Evolutionary conservation across 345 rosid species (phyloP).

Genomic region (Citrus sinensis): DNA sequence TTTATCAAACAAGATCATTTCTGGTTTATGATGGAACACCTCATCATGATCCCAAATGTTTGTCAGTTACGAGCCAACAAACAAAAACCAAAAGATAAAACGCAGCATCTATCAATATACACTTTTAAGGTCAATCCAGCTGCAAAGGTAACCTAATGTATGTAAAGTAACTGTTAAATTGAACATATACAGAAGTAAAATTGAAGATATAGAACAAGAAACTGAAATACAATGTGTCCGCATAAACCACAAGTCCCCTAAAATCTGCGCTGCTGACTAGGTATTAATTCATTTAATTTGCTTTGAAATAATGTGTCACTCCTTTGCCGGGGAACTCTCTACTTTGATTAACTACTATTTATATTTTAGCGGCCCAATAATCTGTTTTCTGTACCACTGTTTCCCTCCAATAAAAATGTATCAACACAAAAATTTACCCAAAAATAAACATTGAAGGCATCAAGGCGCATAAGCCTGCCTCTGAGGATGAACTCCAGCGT

Average conservation of each 20-base stretch:
- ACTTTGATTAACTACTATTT: background rate
- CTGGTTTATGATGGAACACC: background rate
- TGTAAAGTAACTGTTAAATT: background rate
- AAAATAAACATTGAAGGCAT: constrained; percentile 3
- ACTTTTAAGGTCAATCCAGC: background rate
- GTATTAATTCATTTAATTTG: constrained; percentile 3
- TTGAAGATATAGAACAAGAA: background rate
- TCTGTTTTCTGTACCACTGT: constrained; percentile 5
- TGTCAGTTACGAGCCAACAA: background rate
- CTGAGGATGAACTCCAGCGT: constrained; percentile 55
- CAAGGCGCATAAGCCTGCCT: constrained; percentile 31
- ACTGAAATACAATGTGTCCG: background rate
- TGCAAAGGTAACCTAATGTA: background rate
- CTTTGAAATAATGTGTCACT: background rate
- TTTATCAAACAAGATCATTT: background rate
- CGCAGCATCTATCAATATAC: background rate
- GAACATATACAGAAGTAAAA: background rate
- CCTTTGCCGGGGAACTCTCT: background rate
- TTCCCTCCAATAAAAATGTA: constrained; percentile 6
- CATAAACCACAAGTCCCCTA: background rate
- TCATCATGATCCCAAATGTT: background rate
- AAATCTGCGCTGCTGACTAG: constrained; percentile 1
- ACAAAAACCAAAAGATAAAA: background rate
- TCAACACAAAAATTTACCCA: constrained; percentile 8
- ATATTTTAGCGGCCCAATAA: constrained; percentile 1